phyloP scores from a whole-genome alignment of 176 grass and related monocot species.

The Aegilops umbellulata region DNA sequence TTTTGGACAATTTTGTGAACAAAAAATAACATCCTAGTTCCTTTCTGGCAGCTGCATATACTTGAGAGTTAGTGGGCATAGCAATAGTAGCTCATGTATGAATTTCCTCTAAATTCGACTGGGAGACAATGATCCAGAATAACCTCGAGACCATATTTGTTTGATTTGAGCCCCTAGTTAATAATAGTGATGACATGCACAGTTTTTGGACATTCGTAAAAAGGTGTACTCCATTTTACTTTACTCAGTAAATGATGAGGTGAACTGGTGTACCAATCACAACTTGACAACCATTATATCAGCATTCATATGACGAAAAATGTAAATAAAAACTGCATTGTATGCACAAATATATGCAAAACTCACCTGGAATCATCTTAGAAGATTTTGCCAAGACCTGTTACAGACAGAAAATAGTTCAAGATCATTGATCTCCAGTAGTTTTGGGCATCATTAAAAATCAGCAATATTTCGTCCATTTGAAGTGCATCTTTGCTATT shows the following conservation, averaged over 20 bases:
- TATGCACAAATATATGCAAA: slow-evolving; percentile 1
- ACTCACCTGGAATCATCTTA: slow-evolving; percentile 99
- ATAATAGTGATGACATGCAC: neutral
- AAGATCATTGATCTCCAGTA: neutral
- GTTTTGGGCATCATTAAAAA: neutral
- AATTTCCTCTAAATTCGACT: neutral
- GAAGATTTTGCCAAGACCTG: slow-evolving; percentile 97
- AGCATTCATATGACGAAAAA: neutral
- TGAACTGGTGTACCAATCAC: neutral
- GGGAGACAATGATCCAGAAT: neutral
- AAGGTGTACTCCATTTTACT: neutral
- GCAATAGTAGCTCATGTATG: neutral
- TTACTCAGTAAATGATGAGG: neutral
- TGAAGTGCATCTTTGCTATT: neutral
- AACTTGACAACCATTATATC: neutral
- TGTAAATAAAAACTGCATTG: neutral
- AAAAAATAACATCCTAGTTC: neutral
- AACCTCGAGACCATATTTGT: neutral
- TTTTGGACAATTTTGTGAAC: neutral
- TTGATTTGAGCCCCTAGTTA: neutral
- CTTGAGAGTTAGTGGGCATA: neutral
- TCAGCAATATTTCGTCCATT: neutral
- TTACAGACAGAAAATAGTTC: slow-evolving; percentile 21
- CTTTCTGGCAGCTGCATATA: neutral
- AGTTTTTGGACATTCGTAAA: neutral